Evolutionary conservation across 345 rosid genomes (phyloP).

Genomic region (Brassica nigra): DNA sequence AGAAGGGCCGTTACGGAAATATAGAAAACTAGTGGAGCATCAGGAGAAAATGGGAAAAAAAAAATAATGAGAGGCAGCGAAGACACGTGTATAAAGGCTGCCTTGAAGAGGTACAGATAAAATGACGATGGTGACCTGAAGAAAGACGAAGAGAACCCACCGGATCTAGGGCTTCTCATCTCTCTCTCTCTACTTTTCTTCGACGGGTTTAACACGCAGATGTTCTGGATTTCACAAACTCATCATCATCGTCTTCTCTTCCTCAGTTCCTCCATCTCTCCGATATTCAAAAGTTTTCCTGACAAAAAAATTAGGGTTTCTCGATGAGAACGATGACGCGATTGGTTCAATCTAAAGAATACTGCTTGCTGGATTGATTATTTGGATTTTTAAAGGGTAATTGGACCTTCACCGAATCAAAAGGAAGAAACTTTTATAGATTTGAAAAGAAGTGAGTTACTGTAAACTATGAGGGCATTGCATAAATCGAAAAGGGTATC

Average conservation of each 20-base stretch:
- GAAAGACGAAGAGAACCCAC: slow-evolving; percentile 20
- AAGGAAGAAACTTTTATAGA: not conserved
- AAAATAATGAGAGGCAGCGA: not conserved
- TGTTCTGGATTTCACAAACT: slow-evolving; percentile 21
- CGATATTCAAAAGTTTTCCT: slow-evolving; percentile 11
- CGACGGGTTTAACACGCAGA: slow-evolving; percentile 24
- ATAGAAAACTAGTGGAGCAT: not conserved
- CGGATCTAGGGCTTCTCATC: slow-evolving; percentile 44
- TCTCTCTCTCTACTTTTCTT: not conserved
- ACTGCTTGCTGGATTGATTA: slow-evolving; percentile 8
- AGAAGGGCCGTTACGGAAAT: not conserved
- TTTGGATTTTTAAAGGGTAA: slow-evolving; percentile 12
- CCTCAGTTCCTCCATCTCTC: not conserved
- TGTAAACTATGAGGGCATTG: slow-evolving; percentile 79
- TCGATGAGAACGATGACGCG: slow-evolving; percentile 31
- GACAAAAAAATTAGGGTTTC: slow-evolving; percentile 26
- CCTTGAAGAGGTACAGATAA: slow-evolving; percentile 3
- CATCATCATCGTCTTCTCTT: slow-evolving; percentile 1
- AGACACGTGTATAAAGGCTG: not conserved
- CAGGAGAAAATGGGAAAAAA: not conserved
- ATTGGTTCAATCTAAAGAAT: slow-evolving; percentile 26
- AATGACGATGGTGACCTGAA: slow-evolving; percentile 36
- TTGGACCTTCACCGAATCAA: slow-evolving; percentile 27
- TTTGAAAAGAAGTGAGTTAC: slow-evolving; percentile 21
- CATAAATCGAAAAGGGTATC: slow-evolving; percentile 82